Conservation (phyloP, 306 rosid species). For the Crotalaria pallida region DNA sequence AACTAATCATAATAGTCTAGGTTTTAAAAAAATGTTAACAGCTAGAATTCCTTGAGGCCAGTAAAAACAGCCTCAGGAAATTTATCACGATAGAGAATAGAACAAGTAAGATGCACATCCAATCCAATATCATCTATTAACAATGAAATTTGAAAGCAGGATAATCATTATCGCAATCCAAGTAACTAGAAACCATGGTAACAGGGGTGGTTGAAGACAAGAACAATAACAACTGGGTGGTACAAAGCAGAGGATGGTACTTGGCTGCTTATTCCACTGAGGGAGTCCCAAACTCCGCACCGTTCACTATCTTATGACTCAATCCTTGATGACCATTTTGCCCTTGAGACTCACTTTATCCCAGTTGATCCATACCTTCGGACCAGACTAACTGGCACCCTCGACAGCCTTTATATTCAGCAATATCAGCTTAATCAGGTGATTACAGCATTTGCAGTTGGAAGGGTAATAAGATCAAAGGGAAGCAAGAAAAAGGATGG, state of each 20-base stretch:
- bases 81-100: background rate
- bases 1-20: background rate
- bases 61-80: background rate
- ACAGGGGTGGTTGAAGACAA: background rate
- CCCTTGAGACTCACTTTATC: constrained; percentile 34
- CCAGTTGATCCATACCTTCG: constrained; percentile 54
- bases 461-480: constrained; percentile 35
- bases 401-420: constrained; percentile 33
- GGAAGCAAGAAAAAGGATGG: constrained; percentile 36
- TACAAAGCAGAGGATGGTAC: constrained; percentile 60
- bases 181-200: constrained; percentile 4
- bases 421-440: constrained; percentile 39
- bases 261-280: constrained; percentile 35
- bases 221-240: background rate
- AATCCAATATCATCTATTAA: background rate
- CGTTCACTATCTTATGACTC: constrained; percentile 21
- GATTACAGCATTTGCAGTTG: constrained; percentile 31
- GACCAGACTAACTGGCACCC: constrained; percentile 36
- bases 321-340: constrained; percentile 37
- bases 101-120: background rate
- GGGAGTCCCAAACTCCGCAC: constrained; percentile 60
- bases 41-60: background rate
- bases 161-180: too few species aligned
- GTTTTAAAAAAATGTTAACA: constrained; percentile 1
- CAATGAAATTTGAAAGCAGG: background rate